Base-by-base conservation (phyloP, 2,329 filamentous ascomycete species). In the Penicillium fuscoglaucum region DNA sequence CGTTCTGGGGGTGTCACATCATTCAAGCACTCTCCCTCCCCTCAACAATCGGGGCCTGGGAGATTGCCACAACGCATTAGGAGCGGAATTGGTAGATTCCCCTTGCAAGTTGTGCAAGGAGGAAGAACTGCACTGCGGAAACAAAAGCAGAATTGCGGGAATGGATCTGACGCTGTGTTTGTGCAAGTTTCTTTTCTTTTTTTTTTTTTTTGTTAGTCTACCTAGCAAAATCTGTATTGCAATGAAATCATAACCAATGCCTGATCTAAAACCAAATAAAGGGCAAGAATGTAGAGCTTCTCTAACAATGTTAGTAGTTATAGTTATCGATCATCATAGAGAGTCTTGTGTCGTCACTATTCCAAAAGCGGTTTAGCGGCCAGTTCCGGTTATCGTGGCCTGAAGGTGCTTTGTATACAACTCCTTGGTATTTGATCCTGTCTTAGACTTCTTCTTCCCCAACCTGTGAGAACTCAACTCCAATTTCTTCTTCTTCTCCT, bases 341-440 rank as follows among this genome's bases (percentile, higher is more conserved):
- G 28, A 35, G n/a, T n/a, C 39, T 33, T 43, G 48, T 67, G 62
- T 67, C 66, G 72, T 72, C 67, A 68, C 70, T 59, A 70, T 58
- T 35, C 73, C 67, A 19, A 21, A 70, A 61, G 3, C 9, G 66
- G 68, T 57, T 63, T 71, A 72, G 68, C 55, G 66, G 37, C 41
- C 43, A 66, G 70, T 75, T 76, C 66, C 69, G 71, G 72, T 66
- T 66, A 76, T 74, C 73, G 74, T 76, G 74, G 72, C 74, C 74
- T 76, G 72, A 74, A 72, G 69, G 67, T 54, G 61, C 65, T 63
- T 65, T 65, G 63, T 64, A 68, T 64, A 65, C 59, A 44, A 52
- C 58, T 63, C 61, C 58, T 49, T 59, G 46, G 54, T 66, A 61
- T 63, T 63, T 61, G 60, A 59, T 61, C 54, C 58, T 59, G 56